Percentiles rank a stretch among this genome's conserved stretches.
phyloP scores from a whole-genome alignment of 768 basidiomycete species.

The Phylloporus sp. region DNA sequence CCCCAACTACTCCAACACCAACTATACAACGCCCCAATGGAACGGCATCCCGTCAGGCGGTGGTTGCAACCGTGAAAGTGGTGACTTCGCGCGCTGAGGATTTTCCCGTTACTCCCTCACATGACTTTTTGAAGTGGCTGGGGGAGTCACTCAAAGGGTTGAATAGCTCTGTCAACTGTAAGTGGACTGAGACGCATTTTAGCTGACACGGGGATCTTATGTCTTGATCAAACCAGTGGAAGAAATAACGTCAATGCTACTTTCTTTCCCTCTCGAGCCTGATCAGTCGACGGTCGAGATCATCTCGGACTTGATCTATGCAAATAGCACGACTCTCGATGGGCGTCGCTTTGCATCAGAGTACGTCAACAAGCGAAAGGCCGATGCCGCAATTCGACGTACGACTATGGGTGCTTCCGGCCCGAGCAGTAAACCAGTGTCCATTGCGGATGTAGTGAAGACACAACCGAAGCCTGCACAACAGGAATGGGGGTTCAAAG shows the following conservation, averaged over 20 bases:
- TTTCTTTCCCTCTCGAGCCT: conserved; percentile 90
- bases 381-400: conserved; percentile 58
- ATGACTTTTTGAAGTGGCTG: conserved; percentile 92
- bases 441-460: conserved; percentile 89
- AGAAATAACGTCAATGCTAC: conserved; percentile 92
- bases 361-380: conserved; percentile 81
- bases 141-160: conserved; percentile 75
- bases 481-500: conserved; percentile 86
- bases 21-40: conserved; percentile 37
- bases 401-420: conserved; percentile 38
- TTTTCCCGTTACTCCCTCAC: conserved; percentile 60
- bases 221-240: conserved; percentile 58
- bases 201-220: conserved; percentile 14
- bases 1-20: conserved; percentile 25
- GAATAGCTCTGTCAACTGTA: conserved; percentile 53
- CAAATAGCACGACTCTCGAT: conserved; percentile 90
- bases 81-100: conserved; percentile 51
- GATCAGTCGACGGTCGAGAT: conserved; percentile 80
- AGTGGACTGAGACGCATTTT: conserved; percentile 17
- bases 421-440: conserved; percentile 47
- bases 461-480: conserved; percentile 72
- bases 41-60: conserved; percentile 33
- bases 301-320: conserved; percentile 93
- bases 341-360: conserved; percentile 93
- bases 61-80: conserved; percentile 31